Conservation (phyloP, 148 eudicot genomes). For the Cornus florida region DNA sequence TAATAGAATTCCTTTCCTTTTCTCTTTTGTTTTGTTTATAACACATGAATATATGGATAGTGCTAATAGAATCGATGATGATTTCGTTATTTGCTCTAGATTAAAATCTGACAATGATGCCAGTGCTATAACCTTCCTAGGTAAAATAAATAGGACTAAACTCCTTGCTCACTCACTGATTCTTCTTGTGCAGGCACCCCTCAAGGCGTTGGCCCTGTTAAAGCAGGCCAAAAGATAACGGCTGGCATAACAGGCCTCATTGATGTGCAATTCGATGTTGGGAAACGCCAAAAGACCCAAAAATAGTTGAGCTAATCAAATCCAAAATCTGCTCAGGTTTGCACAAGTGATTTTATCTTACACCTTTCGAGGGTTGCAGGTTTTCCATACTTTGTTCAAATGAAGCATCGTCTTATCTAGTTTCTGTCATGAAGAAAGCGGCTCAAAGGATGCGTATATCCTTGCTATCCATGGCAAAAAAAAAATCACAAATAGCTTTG, state of each 20-base stretch:
- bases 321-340: background rate
- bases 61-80: no score
- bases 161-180: background rate
- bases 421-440: background rate
- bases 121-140: no score
- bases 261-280: constrained; percentile 72
- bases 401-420: background rate
- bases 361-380: background rate
- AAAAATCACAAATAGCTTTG: background rate
- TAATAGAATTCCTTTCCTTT: no score
- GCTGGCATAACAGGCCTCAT: constrained; percentile 91
- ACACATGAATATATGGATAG: no score
- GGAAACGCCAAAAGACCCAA: constrained; percentile 36
- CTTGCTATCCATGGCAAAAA: background rate
- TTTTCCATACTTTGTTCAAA: background rate
- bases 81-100: background rate
- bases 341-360: background rate
- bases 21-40: no score
- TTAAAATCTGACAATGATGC: background rate
- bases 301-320: constrained; percentile 18
- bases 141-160: background rate
- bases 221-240: constrained; percentile 78
- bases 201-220: constrained; percentile 90
- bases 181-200: constrained; percentile 74
- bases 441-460: background rate